phyloP scores from a whole-genome alignment of 176 grass and related monocot species.

The Aegilops sharonensis region DNA sequence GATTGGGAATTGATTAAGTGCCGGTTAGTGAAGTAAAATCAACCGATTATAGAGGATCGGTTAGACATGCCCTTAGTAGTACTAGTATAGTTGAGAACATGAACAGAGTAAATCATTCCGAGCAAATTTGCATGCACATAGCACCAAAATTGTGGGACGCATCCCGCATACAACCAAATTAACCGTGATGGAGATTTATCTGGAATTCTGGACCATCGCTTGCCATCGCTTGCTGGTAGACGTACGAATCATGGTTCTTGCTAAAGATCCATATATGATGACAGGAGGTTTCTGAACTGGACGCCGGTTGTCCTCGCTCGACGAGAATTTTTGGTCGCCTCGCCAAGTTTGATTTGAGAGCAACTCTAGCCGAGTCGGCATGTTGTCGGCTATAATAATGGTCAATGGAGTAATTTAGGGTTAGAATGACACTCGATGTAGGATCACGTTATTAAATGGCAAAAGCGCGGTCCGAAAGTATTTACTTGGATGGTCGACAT shows the following conservation, averaged over 20 bases:
- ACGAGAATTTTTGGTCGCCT: neutral
- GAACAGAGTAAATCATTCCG: neutral
- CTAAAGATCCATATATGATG: constrained; percentile 7
- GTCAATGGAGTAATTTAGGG: no score
- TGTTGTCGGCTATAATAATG: neutral
- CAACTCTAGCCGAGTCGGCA: no score
- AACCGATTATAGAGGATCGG: no score
- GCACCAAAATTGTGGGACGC: neutral
- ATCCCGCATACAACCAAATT: neutral
- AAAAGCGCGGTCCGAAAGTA: no score
- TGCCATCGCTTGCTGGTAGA: neutral
- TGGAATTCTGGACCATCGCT: neutral
- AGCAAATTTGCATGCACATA: neutral
- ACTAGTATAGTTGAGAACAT: neutral
- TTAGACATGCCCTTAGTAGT: no score
- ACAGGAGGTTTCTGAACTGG: neutral
- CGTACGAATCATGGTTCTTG: neutral
- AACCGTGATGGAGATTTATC: neutral
- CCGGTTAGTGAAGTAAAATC: no score
- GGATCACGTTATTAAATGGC: no score
- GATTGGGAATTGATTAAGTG: no score
- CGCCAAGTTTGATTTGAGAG: no score
- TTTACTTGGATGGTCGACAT: no score
- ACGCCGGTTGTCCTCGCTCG: neutral
- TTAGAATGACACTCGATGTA: no score